phyloP scores from a whole-genome alignment of 192 early-diverging fungal genomes.

The Dispira simplex region DNA sequence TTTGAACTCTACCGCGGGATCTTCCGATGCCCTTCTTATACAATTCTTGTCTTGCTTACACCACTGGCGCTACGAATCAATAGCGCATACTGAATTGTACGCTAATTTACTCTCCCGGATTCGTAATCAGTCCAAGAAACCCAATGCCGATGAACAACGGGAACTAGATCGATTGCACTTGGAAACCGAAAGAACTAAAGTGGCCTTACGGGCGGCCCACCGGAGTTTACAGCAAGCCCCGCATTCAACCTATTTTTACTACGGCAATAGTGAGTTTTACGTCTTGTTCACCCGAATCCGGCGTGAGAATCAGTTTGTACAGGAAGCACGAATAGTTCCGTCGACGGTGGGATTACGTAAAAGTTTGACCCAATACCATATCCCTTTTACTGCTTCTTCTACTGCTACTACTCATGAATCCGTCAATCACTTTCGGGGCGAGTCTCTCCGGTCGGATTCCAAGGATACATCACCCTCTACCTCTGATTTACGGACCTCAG shows the following conservation, averaged over 20 bases:
- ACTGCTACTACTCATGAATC: not conserved
- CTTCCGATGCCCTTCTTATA: no score
- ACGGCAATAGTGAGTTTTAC: not conserved
- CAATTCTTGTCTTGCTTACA: not conserved
- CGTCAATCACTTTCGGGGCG: no score
- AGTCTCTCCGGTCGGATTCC: no score
- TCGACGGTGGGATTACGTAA: slow-evolving; percentile 2
- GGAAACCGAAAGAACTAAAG: not conserved
- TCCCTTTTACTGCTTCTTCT: not conserved
- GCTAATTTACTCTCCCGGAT: not conserved
- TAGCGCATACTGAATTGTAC: not conserved
- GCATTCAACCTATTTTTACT: not conserved
- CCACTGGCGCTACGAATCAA: not conserved
- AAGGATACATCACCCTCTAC: no score
- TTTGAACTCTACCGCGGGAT: no score
- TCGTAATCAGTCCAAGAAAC: not conserved
- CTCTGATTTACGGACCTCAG: no score
- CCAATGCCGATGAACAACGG: not conserved
- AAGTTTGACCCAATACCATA: not conserved
- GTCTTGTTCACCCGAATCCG: not conserved
- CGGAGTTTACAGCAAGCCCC: not conserved
- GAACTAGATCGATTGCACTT: not conserved
- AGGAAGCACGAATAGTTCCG: not conserved
- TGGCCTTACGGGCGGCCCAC: not conserved
- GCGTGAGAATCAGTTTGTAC: not conserved